Evolutionary conservation across 2,329 filamentous ascomycete species (phyloP), one percentile per base, ranked within the genome.

Genomic region (Emmonsiellopsis sp.): DNA sequence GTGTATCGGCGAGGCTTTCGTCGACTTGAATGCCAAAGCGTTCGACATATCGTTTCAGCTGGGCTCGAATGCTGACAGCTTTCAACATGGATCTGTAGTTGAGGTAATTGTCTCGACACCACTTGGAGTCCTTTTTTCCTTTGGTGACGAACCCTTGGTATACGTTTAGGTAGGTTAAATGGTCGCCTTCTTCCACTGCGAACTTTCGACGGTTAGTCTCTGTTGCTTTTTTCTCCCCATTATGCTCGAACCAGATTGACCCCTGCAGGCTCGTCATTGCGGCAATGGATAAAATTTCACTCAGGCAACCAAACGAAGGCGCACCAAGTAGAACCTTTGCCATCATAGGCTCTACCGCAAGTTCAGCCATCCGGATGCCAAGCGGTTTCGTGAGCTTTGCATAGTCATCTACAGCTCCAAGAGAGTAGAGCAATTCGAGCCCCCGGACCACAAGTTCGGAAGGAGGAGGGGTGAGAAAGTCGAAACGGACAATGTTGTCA

Each of bases 281-380:
- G 5, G 92, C 89, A 58, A 97, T 95, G 2, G 85, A 89, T 31
- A 97, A 77, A 51, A 97, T 86, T 68, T 96, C 92, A 64, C 82
- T 85, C 10, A 95, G 72, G 60, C 91, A 96, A 39, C 78, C 78
- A 69, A 95, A 94, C 0, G 79, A 76, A 4, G 82, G 74, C 0
- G 91, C 87, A 14, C 84, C 82, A 7, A 97, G 81, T 4, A 96
- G 76, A 0, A 87, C 88, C 71, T 92, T 94, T 6, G 86, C 88
- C 80, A 96, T 93, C 89, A 96, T 96, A 0, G 93, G 93, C 61
- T 95, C 89, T 6, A 97, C 82, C 0, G 91, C 87, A 43, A 98
- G 76, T 67, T 97, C 92, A 0, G 93, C 92, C 90, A 97, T 96
- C 43, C 88, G 81, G 56, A 82, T 77, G 0, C 93, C 93, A n/a